Percentiles rank a stretch among this genome's conserved stretches.
Evolutionary conservation across 805 yeast species (phyloP).

Genomic region (Starmerella scarabaei): DNA sequence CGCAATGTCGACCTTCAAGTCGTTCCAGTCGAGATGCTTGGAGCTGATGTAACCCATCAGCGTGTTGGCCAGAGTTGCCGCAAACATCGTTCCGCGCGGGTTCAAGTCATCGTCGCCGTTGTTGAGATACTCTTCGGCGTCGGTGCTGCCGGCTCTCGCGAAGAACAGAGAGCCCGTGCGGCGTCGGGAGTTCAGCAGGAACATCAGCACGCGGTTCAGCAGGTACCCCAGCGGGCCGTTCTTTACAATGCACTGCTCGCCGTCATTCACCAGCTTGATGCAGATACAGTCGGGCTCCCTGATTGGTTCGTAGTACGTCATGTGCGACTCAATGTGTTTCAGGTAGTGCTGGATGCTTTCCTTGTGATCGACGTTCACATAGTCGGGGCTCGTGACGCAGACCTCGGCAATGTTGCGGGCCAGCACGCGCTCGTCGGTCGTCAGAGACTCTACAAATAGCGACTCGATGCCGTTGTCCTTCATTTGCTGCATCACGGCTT

Average conservation of each 20-base stretch:
- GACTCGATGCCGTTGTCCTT: conserved; percentile 52
- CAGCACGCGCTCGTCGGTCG: conserved; percentile 58
- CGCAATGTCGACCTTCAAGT: conserved; percentile 13
- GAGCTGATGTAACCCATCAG: conserved; percentile 31
- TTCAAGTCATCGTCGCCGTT: conserved; percentile 73
- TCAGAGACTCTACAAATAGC: conserved; percentile 75
- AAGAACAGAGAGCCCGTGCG: conserved; percentile 84
- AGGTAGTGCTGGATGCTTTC: conserved; percentile 68
- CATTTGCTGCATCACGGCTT: conserved; percentile 38
- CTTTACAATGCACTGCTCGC: conserved; percentile 68
- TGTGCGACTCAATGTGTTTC: conserved; percentile 53
- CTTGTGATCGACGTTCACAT: conserved; percentile 57
- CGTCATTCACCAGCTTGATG: conserved; percentile 81
- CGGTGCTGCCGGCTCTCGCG: conserved; percentile 41
- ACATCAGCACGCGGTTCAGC: conserved; percentile 80
- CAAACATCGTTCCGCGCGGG: conserved; percentile 56
- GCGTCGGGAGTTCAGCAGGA: conserved; percentile 78
- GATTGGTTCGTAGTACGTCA: conserved; percentile 63
- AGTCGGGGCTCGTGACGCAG: conserved; percentile 68
- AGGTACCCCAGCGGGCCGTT: conserved; percentile 78
- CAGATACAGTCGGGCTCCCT: conserved; percentile 49
- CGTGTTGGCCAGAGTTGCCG: conserved; percentile 49
- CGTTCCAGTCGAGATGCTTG: conserved; percentile 17
- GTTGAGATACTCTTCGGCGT: conserved; percentile 42
- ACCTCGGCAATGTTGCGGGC: conserved; percentile 74